Conservation (phyloP, 2,329 filamentous ascomycete genomes). For the Claviceps cyperi region DNA sequence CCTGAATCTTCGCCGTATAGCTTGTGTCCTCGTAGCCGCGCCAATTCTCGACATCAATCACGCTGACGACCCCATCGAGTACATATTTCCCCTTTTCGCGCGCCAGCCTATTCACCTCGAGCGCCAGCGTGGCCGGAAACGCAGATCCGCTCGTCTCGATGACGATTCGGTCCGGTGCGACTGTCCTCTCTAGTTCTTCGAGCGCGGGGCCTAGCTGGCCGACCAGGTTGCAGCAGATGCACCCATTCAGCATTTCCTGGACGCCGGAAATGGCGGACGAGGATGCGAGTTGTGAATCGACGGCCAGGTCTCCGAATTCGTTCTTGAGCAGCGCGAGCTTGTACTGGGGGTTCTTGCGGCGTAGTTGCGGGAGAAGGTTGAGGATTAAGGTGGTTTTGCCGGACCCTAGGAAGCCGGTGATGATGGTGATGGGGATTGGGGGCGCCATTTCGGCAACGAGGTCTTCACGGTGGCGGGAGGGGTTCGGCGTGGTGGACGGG, state of each 20-base stretch:
- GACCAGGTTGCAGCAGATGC: constrained; percentile 97
- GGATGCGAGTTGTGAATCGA: constrained; percentile 83
- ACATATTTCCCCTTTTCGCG: constrained; percentile 55
- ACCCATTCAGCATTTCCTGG: constrained; percentile 86
- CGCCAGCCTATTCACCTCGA: constrained; percentile 73
- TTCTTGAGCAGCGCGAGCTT: constrained; percentile 92
- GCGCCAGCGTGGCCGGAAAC: constrained; percentile 75
- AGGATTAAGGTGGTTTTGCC: constrained; percentile 95
- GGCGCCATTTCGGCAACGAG: constrained; percentile 35
- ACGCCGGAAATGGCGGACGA: constrained; percentile 76
- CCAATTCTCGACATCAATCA: constrained; percentile 94
- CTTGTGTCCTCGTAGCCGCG: constrained; percentile 81
- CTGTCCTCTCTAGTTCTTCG: constrained; percentile 46
- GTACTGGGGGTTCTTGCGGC: constrained; percentile 56
- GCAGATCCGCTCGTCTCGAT: constrained; percentile 87
- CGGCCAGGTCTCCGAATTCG: constrained; percentile 87
- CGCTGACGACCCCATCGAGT: constrained; percentile 76
- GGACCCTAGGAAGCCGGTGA: constrained; percentile 91
- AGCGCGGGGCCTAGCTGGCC: constrained; percentile 77
- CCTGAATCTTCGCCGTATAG: constrained; percentile 79
- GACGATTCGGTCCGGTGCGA: constrained; percentile 67
- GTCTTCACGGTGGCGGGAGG: neutral
- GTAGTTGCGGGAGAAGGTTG: constrained; percentile 82
- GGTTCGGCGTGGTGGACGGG: too few species aligned
- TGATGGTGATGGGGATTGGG: constrained; percentile 72